These are phyloP conservation scores for Pseudoscleropodium purum DNA, from an alignment of 225 moss, liverwort and hornwort genomes.

Conservation along the genomic window DNA sequence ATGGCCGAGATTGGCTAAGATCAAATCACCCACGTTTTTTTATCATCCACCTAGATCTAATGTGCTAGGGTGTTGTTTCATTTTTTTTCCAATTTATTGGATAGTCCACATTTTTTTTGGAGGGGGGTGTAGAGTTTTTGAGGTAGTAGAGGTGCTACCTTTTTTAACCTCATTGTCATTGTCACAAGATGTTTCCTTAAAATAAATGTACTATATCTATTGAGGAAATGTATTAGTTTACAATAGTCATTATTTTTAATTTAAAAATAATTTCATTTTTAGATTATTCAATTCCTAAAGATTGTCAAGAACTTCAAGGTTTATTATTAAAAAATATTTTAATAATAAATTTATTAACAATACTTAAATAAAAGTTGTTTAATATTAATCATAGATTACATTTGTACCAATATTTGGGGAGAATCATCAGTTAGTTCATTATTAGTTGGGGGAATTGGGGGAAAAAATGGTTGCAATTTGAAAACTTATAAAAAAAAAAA, in stretches of 20 bases:
- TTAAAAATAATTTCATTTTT: neutral
- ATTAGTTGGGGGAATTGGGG: fast-evolving
- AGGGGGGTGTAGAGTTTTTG: no score
- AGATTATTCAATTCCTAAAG: neutral
- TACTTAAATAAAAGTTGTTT: neutral
- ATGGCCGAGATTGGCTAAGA: no score
- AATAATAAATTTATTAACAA: neutral
- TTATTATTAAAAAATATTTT: neutral
- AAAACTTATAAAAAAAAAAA: neutral
- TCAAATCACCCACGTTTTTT: no score
- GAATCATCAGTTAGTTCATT: fast-evolving
- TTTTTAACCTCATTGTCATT: no score
- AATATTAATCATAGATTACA: neutral
- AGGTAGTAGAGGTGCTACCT: no score
- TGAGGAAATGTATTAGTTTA: neutral
- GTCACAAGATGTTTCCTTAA: neutral
- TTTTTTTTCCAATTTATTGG: no score
- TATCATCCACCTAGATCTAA: no score
- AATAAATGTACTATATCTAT: neutral
- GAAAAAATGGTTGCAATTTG: neutral
- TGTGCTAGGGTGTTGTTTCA: no score
- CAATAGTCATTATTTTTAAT: neutral
- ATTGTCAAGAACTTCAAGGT: neutral
- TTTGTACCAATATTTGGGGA: neutral
- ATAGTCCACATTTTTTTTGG: no score